Percentiles rank a stretch among this genome's conserved stretches.
These are phyloP conservation scores for Microthyrium microscopicum DNA, from an alignment of 2,329 filamentous ascomycete species.

Conservation along the genomic window DNA sequence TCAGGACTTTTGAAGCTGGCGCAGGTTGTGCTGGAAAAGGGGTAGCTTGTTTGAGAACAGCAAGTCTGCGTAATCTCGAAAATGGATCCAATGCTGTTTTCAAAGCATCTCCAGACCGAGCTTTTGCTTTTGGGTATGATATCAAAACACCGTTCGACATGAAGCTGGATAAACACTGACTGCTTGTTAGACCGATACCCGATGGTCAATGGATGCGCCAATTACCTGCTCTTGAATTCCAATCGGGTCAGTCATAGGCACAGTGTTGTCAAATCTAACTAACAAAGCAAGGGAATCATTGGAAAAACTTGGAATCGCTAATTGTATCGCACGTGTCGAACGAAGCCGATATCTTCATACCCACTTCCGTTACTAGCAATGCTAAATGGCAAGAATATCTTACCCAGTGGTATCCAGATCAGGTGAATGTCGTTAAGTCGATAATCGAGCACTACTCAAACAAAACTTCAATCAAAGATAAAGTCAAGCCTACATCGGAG, in stretches of 20 bases:
- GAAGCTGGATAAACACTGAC: too few species aligned
- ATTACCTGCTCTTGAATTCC: constrained; percentile 5
- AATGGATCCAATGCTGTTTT: too few species aligned
- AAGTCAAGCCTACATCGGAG: neutral
- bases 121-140: too few species aligned
- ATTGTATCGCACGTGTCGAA: constrained; percentile 5
- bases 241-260: constrained; percentile 19
- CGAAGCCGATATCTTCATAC: constrained; percentile 5
- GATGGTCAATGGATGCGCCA: constrained; percentile 6
- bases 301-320: constrained; percentile 4
- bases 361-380: constrained; percentile 13
- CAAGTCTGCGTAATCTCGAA: neutral
- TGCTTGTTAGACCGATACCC: neutral
- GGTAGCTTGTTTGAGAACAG: constrained; percentile 1
- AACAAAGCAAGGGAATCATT: constrained; percentile 10
- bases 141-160: too few species aligned
- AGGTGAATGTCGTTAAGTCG: too few species aligned
- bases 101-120: too few species aligned
- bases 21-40: constrained; percentile 5
- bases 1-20: constrained; percentile 1
- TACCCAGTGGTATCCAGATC: too few species aligned
- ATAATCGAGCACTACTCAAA: too few species aligned
- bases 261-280: constrained; percentile 16
- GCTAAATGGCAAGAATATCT: too few species aligned
- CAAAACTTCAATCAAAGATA: too few species aligned